phyloP scores from a whole-genome alignment of 495 filamentous ascomycete species.

The Lindgomyces ingoldianus region DNA sequence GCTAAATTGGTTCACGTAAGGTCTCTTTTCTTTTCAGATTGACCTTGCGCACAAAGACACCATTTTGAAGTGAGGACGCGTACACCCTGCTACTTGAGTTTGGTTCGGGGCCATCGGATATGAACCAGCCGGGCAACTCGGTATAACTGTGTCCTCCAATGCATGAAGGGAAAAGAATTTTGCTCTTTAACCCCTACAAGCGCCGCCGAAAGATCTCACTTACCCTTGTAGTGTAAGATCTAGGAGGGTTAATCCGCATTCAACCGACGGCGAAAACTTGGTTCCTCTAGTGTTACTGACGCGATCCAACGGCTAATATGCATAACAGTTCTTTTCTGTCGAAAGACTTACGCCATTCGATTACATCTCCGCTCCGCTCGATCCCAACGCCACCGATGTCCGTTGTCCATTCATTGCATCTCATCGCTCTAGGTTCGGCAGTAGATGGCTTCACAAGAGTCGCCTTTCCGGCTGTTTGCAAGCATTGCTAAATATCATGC shows the following conservation, averaged over 20 bases:
- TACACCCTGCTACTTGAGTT: constrained; percentile 19
- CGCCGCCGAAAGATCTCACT: background rate
- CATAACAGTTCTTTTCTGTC: background rate
- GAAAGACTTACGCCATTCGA: background rate
- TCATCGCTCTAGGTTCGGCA: constrained; percentile 15
- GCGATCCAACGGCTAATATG: constrained; percentile 1
- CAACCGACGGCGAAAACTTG: constrained; percentile 17
- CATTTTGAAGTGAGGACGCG: constrained; percentile 23
- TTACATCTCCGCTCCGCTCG: background rate
- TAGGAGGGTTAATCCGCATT: constrained; percentile 27
- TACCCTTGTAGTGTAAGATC: constrained; percentile 15
- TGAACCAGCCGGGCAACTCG: constrained; percentile 1
- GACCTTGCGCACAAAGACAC: background rate
- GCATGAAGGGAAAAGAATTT: background rate
- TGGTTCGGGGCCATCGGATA: background rate
- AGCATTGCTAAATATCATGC: constrained; percentile 10
- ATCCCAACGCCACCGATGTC: constrained; percentile 19
- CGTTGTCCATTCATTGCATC: background rate
- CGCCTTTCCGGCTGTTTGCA: constrained; percentile 26
- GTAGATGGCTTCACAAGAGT: constrained; percentile 6
- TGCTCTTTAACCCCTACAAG: background rate
- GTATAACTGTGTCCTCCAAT: constrained; percentile 1
- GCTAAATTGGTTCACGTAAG: background rate
- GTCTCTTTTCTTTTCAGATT: background rate
- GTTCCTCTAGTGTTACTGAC: constrained; percentile 2